A percentile compares a stretch with the other conserved stretches of the same genome.
Evolutionary conservation across 306 rosid genomes (phyloP).

Genomic region (Cucurbita maxima): DNA sequence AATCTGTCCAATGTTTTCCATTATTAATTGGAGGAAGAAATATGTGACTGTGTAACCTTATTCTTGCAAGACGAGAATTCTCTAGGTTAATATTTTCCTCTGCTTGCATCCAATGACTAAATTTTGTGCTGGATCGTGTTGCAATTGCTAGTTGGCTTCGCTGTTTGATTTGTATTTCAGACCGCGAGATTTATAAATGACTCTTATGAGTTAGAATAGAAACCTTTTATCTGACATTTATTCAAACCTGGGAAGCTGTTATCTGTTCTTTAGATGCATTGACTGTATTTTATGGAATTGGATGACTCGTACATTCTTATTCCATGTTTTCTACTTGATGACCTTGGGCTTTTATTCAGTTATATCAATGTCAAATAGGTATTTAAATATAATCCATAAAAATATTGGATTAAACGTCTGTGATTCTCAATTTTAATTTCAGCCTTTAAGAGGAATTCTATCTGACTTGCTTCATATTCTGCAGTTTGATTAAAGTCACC

Average conservation of each 20-base stretch:
- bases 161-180: neutral
- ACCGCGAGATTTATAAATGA: too few species aligned
- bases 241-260: neutral
- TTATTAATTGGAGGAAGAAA: neutral
- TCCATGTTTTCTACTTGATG: neutral
- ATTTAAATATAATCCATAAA: neutral
- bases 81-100: neutral
- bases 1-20: neutral
- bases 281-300: neutral
- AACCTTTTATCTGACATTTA: neutral
- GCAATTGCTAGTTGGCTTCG: neutral
- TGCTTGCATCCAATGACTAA: neutral
- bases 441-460: neutral
- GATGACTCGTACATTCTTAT: neutral
- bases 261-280: neutral
- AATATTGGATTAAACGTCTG: neutral
- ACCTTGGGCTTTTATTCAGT: neutral
- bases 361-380: neutral
- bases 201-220: neutral
- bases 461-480: conserved; percentile 10
- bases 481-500: conserved; percentile 22
- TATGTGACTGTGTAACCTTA: neutral
- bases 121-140: neutral
- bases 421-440: neutral
- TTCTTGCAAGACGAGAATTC: neutral